phyloP scores from a whole-genome alignment of 345 rosid species.

The Stellera chamaejasme region DNA sequence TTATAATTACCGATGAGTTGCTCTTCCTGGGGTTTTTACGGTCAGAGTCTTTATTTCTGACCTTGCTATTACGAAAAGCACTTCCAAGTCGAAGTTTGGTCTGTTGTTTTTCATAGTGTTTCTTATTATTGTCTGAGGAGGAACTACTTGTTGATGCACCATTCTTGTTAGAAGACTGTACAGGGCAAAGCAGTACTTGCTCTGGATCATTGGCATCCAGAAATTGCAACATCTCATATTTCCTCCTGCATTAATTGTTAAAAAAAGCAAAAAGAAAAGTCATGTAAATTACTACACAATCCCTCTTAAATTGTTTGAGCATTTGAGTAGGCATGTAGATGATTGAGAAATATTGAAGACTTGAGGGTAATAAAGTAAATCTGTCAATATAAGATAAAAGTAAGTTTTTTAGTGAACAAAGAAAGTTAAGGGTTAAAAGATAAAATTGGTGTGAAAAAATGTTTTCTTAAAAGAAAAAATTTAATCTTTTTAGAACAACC shows the following conservation, averaged over 20 bases:
- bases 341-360: no score
- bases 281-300: no score
- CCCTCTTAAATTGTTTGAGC: no score
- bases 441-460: no score
- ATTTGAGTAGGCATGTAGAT: no score
- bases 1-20: slow-evolving; percentile 46
- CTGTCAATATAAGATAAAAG: no score
- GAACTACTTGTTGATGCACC: slow-evolving; percentile 22
- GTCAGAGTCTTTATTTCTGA: slow-evolving; percentile 55
- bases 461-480: no score
- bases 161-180: slow-evolving; percentile 21
- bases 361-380: no score
- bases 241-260: slow-evolving; percentile 40
- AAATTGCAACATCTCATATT: slow-evolving; percentile 78
- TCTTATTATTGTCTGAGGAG: slow-evolving; percentile 33
- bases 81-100: slow-evolving; percentile 63
- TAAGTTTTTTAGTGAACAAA: no score
- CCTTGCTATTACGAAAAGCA: slow-evolving; percentile 90
- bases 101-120: slow-evolving; percentile 35
- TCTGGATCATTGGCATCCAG: slow-evolving; percentile 25
- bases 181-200: slow-evolving; percentile 23
- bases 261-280: no score
- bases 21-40: slow-evolving; percentile 56
- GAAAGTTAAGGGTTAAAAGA: no score
- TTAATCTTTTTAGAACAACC: no score